Conservation (phyloP, 768 basidiomycete species). For the Mycena galericulata region DNA sequence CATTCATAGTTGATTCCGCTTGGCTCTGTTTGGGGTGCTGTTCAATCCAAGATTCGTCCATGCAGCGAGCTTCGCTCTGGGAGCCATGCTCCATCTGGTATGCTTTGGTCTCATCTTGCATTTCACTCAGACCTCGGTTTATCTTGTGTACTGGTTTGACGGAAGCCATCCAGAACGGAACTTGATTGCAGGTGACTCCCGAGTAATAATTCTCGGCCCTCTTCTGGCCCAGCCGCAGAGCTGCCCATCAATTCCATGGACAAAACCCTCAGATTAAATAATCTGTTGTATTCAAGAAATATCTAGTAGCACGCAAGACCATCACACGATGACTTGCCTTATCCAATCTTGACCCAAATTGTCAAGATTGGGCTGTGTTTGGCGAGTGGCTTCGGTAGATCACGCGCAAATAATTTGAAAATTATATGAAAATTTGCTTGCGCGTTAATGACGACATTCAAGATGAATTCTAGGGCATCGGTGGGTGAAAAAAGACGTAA, state of each 20-base stretch:
- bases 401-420: no score
- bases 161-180: not conserved
- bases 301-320: no score
- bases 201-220: not conserved
- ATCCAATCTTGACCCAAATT: no score
- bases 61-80: not conserved
- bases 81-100: constrained; percentile 8
- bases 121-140: not conserved
- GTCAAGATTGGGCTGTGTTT: no score
- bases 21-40: not conserved
- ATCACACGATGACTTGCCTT: no score
- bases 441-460: no score
- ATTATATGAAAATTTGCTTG: no score
- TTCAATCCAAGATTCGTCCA: not conserved
- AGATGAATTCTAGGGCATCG: no score
- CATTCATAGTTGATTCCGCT: not conserved
- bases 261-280: not conserved
- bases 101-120: not conserved
- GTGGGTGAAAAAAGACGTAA: no score
- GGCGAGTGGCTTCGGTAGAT: no score
- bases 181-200: not conserved
- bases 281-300: no score
- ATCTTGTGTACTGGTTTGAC: not conserved
- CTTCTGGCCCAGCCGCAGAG: not conserved
- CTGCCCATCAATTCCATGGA: not conserved